phyloP scores from a whole-genome alignment of 345 rosid species.

The Ricinus communis region DNA sequence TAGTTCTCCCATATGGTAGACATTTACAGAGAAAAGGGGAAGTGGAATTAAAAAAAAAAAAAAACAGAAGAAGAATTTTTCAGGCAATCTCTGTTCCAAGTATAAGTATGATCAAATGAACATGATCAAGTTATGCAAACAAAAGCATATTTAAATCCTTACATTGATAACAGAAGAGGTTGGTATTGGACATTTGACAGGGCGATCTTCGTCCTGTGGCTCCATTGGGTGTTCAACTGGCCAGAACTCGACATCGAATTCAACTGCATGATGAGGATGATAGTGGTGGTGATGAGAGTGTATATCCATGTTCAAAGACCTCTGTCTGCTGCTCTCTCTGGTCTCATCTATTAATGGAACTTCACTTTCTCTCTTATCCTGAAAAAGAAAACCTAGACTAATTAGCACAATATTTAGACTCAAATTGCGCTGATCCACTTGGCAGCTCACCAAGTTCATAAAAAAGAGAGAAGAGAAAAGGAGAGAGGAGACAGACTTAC shows the following conservation, averaged over 20 bases:
- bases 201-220: slow-evolving; percentile 87
- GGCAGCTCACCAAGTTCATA: too few species aligned
- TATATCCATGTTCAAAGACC: slow-evolving; percentile 28
- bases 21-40: too few species aligned
- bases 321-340: slow-evolving; percentile 4
- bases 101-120: too few species aligned
- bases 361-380: slow-evolving; percentile 36
- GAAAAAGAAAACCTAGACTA: neutral
- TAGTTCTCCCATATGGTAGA: too few species aligned
- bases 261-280: slow-evolving; percentile 22
- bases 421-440: too few species aligned
- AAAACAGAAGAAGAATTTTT: too few species aligned
- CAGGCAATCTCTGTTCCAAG: too few species aligned
- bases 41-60: too few species aligned
- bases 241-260: slow-evolving; percentile 60
- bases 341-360: slow-evolving; percentile 19
- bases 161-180: slow-evolving; percentile 61
- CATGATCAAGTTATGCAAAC: too few species aligned
- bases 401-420: too few species aligned
- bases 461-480: too few species aligned
- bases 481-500: slow-evolving; percentile 31
- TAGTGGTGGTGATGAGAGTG: slow-evolving; percentile 11
- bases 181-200: slow-evolving; percentile 82
- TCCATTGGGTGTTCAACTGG: slow-evolving; percentile 89
- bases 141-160: slow-evolving; percentile 20